phyloP scores from a whole-genome alignment of 306 rosid species.

The Vigna reflexopilosa region DNA sequence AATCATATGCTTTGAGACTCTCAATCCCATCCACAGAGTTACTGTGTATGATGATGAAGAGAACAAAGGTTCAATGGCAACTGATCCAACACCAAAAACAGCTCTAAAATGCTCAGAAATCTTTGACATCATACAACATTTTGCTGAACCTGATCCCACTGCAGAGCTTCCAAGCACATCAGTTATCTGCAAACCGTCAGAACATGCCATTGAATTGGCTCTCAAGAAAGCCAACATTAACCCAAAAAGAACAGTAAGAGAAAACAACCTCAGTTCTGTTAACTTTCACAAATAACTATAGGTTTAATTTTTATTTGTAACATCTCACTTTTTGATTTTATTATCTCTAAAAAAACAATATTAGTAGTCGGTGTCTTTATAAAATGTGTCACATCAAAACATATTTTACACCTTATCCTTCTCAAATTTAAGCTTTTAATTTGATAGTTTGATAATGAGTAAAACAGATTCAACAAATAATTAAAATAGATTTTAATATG shows the following conservation, averaged over 20 bases:
- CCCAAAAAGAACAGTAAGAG: slow-evolving; percentile 87
- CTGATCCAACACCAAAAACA: slow-evolving; percentile 28
- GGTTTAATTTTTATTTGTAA: neutral
- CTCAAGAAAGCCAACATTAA: slow-evolving; percentile 74
- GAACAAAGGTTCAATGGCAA: slow-evolving; percentile 57
- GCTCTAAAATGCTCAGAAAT: slow-evolving; percentile 44
- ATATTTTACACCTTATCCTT: no score
- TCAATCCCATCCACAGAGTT: slow-evolving; percentile 68
- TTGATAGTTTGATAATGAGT: no score
- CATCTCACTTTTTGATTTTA: no score
- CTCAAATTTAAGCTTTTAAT: no score
- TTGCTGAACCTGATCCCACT: slow-evolving; percentile 59
- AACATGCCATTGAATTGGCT: slow-evolving; percentile 68
- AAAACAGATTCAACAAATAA: no score
- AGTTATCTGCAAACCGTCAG: slow-evolving; percentile 84
- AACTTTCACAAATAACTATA: neutral
- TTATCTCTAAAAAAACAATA: no score
- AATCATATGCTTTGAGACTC: slow-evolving; percentile 88
- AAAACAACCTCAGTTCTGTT: neutral
- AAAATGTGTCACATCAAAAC: no score
- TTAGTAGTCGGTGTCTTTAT: no score
- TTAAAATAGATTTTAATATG: no score
- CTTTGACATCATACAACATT: slow-evolving; percentile 76
- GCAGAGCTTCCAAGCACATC: slow-evolving; percentile 74
- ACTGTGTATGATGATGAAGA: slow-evolving; percentile 71